Evolutionary conservation across 139 green algal genomes (phyloP), one percentile per base, ranked within the genome.

Genomic region (Chlorella sp.): DNA sequence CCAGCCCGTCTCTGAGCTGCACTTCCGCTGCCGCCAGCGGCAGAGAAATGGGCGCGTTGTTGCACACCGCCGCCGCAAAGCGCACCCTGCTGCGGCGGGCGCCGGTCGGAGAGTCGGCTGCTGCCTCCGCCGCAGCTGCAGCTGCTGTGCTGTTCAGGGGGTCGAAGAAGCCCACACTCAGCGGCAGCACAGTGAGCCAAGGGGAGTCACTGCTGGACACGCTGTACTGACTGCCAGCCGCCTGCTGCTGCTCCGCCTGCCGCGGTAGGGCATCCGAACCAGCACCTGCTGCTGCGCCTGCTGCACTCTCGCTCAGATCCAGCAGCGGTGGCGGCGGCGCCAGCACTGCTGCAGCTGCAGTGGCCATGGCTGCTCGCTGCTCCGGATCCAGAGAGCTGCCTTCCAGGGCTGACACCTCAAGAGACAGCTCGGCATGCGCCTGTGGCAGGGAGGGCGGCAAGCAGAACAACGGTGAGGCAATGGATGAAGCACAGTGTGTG

Each of bases 41-140:
- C n/a, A 91, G 63, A 23, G 76, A 74, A 7, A 84, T 55, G n/a
- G 87, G 87, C 9, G 88, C 28, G 41, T 86, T 87, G 75, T 81
- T 89, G 75, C 84, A 89, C 28, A 91, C 62, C 23, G 80, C 84
- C 0, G 85, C 44, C 13, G 67, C 84, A 85, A 91, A 87, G 34
- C 60, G 39, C n/a, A 80, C 39, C 23, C 60, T 47, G 65, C n/a
- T 25, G 32, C 65, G 30, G 25, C 65, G 20, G 28, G 6, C 47
- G 28, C 41, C 26, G 6, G 26, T 38, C 16, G 41, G 17, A 3
- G 21, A 11, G 21, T 12, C 60, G 25, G 26, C 41, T 5, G 34
- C 71, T 68, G 56, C 51, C 51, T 60, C n/a, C 41, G 70, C 25
- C 21, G 64, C 18, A 26, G 64, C 32, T 26, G 56, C 47, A 4